A percentile compares a stretch with the other conserved stretches of the same genome.
phyloP scores from a whole-genome alignment of 805 yeast genomes.

The Lipomyces spencermartinsiae region DNA sequence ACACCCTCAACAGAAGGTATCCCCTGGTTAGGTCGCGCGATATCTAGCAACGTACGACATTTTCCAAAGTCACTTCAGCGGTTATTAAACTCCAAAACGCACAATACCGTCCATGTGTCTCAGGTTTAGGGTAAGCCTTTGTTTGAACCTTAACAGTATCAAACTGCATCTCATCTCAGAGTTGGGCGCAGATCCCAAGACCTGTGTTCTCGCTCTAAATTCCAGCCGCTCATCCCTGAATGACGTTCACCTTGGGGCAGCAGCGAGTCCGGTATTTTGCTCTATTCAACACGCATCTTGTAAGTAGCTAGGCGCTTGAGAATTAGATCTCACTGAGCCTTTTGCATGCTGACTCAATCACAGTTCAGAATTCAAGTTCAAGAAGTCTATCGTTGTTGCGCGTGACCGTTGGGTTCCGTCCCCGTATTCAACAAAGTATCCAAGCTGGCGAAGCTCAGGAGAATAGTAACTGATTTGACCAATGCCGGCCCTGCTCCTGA shows the following conservation, averaged over 20 bases:
- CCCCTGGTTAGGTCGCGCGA: too few relatives aligned
- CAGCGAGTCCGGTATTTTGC: background rate
- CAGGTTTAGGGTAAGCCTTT: too few relatives aligned
- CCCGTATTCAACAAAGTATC: background rate
- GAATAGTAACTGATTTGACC: background rate
- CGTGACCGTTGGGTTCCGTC: background rate
- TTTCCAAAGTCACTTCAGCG: too few relatives aligned
- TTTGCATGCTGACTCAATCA: too few relatives aligned
- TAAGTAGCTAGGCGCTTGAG: too few relatives aligned
- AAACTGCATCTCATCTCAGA: background rate
- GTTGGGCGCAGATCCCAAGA: background rate
- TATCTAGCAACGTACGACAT: too few relatives aligned
- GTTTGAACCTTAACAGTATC: too few relatives aligned
- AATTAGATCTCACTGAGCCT: too few relatives aligned
- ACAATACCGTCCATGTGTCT: too few relatives aligned
- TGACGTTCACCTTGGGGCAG: background rate
- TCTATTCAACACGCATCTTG: background rate
- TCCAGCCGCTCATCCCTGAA: background rate
- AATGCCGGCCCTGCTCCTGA: constrained; percentile 1
- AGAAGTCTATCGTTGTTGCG: background rate
- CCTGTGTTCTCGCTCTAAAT: background rate
- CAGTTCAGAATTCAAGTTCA: background rate
- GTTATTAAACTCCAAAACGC: too few relatives aligned
- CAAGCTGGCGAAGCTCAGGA: constrained; percentile 9
- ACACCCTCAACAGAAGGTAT: too few relatives aligned